Evolutionary conservation across 2,329 filamentous ascomycete genomes (phyloP), one percentile per base, ranked within the genome.

Genomic region (Colletotrichum plurivorum): DNA sequence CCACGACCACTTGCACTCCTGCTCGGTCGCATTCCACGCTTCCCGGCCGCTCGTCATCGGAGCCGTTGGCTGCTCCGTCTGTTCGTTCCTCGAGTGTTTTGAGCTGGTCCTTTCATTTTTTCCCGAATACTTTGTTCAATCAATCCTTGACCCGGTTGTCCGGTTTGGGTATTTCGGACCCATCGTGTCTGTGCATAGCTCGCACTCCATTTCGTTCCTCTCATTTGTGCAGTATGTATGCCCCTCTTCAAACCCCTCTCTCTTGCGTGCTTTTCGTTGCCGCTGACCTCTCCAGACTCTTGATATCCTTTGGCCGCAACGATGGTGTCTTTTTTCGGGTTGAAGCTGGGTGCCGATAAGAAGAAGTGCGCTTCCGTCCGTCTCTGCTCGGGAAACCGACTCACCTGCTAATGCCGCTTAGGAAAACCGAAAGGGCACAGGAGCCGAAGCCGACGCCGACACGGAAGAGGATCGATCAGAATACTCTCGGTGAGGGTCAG

Each of bases 281-380:
- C 31, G 53, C 55, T 69, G 51, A 69, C 55, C 27, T 45, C 16
- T 9, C 12, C 51, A 70, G 63, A 22, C 22, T 68, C 25, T 57
- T 56, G 52, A 70, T 63, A 69, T 53, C 48, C 27, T 67, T 25
- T 36, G 31, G 27, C 52, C 65, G 57, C 65, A 31, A 77, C 16
- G 54, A 89, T 89, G 88, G 87, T 89, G 22, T 88, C 88, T 2
- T 87, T 89, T 71, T 88, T 89, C 71, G 87, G 87, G 57, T 78
- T 89, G 75, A 88, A 85, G 75, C 80, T 89, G 69, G 85, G 86
- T 57, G 82, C 82, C 73, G 85, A 87, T 71, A 88, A 84, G 79
- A 89, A 89, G 78, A 88, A 87, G 83, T 84, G 64, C 39, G 68
- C 45, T 39, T 12, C 22, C 9, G 16, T 46, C 31, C 20, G 20